Base-by-base conservation (phyloP, 805 yeast species). In the Debaryomyces maramus region DNA sequence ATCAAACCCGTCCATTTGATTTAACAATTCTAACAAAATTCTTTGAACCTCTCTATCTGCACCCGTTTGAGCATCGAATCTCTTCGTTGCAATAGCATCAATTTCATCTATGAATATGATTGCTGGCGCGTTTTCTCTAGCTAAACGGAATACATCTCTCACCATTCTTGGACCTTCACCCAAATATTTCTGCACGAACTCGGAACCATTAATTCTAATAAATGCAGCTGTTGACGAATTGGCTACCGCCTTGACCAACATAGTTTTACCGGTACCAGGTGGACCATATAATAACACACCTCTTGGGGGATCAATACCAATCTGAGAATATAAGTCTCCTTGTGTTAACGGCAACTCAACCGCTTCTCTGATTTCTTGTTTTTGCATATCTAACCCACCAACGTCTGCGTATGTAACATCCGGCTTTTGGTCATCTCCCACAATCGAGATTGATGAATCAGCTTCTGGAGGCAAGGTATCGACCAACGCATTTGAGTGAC, bases 101-200 rank as follows among this genome's bases (percentile, higher is more conserved):
- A 93, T 90, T 72, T 93, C 99, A 72, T 93, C 99, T 53, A 93
- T 93, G 67, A 93, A 93, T 46, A 93, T 93, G 58, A 93, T 93
- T 7, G 97, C 81, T 5, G 99, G 99, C 0, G 97, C 82, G 67
- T 93, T 93, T 62, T 93, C 99, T 60, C 98, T 80, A 6, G 99
- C 99, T 47, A 93, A 77, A 60, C 98, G 76, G 72, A 93, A 93
- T 24, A 93, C 98, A 63, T 93, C 99, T 65, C 99, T 83, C 24
- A 93, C 99, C 98, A 93, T 93, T 72, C 99, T 80, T 45, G 99
- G 98, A 57, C 99, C 99, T 72, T 93, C 99, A 63, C 99, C 99
- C 40, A 93, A 77, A 65, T 93, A 93, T 67, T 93, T 93, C 63
- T 93, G 99, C 40, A 93, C 99, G 58, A 93, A 93, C 64, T 93